These are phyloP conservation scores for Citrullus mucosospermus DNA, from an alignment of 306 rosid species.

Conservation along the genomic window DNA sequence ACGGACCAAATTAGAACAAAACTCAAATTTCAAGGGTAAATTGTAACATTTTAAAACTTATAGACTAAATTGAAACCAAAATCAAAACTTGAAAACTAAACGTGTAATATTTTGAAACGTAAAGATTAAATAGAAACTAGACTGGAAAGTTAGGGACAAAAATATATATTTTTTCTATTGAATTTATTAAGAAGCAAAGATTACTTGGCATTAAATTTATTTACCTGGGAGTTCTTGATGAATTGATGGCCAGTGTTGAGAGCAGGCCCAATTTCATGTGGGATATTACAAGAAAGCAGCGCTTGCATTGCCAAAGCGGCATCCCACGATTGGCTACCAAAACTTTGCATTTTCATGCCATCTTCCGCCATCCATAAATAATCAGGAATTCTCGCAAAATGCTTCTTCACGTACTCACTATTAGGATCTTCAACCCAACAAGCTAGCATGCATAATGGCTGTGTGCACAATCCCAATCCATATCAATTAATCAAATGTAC, in stretches of 20 bases:
- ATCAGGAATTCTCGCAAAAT: constrained; percentile 19
- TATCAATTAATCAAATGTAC: too few species aligned
- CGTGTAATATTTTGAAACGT: too few species aligned
- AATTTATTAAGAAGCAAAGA: too few species aligned
- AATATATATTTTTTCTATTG: too few species aligned
- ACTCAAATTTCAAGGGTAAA: too few species aligned
- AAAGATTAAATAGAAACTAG: too few species aligned
- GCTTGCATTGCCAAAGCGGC: constrained; percentile 18
- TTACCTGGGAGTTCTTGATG: constrained; percentile 24
- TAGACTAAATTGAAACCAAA: too few species aligned
- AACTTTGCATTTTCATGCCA: constrained; percentile 25
- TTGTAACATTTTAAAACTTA: too few species aligned
- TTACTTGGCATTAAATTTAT: neutral
- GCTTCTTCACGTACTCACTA: constrained; percentile 23
- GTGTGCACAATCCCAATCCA: neutral
- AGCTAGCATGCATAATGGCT: constrained; percentile 27
- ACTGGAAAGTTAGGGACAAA: too few species aligned
- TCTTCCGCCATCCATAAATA: constrained; percentile 31
- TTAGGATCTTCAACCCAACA: constrained; percentile 33
- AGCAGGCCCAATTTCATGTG: constrained; percentile 8
- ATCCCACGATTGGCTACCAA: constrained; percentile 28
- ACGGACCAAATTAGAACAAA: too few species aligned
- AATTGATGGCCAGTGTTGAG: constrained; percentile 12
- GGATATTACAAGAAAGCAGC: constrained; percentile 14
- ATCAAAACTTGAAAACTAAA: too few species aligned